Evolutionary conservation across 768 basidiomycete genomes (phyloP), one percentile per base, ranked within the genome.

Genomic region (Solioccasus polychromus): DNA sequence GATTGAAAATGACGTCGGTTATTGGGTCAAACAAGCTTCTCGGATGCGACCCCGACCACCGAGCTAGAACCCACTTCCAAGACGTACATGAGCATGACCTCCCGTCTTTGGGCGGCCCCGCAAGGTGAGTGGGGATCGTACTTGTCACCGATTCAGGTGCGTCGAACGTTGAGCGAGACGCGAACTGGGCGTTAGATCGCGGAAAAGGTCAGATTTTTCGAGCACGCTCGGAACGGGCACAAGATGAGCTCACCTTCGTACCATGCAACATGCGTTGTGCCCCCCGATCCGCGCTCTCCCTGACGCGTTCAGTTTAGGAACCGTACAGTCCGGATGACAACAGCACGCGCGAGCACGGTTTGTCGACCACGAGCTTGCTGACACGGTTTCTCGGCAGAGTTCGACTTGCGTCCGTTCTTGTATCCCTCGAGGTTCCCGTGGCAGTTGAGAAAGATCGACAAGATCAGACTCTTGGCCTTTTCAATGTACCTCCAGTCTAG

Each of bases 71-170:
- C 96, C 0, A 91, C 94, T 45, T 93, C 92, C 0, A 88, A 92
- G 52, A 85, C 82, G 6, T 97, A 97, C 60, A 98, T 98, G 95
- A 95, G 95, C 8, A 98, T 98, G 96, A 96, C 95, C 1, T 98
- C 93, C 92, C 10, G 80, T 92, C 17, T 95, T 93, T 55, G 96
- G 95, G 19, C 76, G 94, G 23, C 75, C 98, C 20, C 82, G 96
- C 42, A 98, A 99, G 68, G 80, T 95, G 89, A 96, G 64, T 98
- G 96, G 96, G 92, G 93, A 0, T 76, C 78, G 5, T 75, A 79
- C 56, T 66, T 97, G 48, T 92, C 91, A 12, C 96, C 95, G 5
- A 50, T 70, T 5, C 84, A 96, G 75, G 93, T 91, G 47, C 5
- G 23, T 70, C 18, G 30, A 25, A 31, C 17, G 8, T 10, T 17